These are phyloP conservation scores for Nemania sp. DNA, from an alignment of 2,329 filamentous ascomycete genomes.

Conservation along the genomic window DNA sequence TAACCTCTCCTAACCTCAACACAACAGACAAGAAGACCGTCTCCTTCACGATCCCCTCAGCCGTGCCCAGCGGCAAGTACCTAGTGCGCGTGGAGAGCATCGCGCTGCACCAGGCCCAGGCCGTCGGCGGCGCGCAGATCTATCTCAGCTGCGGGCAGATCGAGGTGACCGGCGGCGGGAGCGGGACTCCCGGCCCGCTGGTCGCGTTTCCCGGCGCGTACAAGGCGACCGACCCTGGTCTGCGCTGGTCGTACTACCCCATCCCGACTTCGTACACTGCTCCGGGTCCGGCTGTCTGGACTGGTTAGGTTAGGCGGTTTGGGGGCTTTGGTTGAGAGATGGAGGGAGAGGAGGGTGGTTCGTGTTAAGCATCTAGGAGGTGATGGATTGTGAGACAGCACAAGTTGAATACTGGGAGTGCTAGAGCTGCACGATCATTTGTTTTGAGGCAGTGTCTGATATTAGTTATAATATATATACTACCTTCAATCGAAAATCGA, in stretches of 20 bases:
- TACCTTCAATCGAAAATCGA: background rate
- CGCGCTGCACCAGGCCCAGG: slow-evolving; percentile 44
- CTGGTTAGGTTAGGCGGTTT: slow-evolving; percentile 1
- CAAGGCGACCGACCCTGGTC: slow-evolving; percentile 35
- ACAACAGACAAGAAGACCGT: slow-evolving; percentile 32
- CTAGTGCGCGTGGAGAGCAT: slow-evolving; percentile 46
- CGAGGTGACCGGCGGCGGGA: slow-evolving; percentile 43
- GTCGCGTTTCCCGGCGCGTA: slow-evolving; percentile 41
- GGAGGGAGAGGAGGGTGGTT: background rate
- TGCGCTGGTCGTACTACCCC: slow-evolving; percentile 36
- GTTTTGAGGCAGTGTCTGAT: background rate
- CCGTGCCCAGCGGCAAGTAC: slow-evolving; percentile 41
- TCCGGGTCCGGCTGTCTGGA: slow-evolving; percentile 33
- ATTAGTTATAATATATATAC: background rate
- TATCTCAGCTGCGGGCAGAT: slow-evolving; percentile 46
- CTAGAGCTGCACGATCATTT: no score
- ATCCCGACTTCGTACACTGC: slow-evolving; percentile 36
- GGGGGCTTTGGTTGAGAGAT: background rate
- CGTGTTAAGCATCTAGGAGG: no score
- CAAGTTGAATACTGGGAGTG: no score
- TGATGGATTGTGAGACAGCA: no score
- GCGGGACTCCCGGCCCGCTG: slow-evolving; percentile 38
- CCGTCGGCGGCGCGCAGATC: slow-evolving; percentile 43
- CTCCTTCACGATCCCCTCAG: slow-evolving; percentile 41
- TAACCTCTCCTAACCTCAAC: slow-evolving; percentile 10